A percentile compares a stretch with the other conserved stretches of the same genome.
These are phyloP conservation scores for Trypanosoma congolense DNA, from an alignment of 208 protist genomes.

Conservation along the genomic window DNA sequence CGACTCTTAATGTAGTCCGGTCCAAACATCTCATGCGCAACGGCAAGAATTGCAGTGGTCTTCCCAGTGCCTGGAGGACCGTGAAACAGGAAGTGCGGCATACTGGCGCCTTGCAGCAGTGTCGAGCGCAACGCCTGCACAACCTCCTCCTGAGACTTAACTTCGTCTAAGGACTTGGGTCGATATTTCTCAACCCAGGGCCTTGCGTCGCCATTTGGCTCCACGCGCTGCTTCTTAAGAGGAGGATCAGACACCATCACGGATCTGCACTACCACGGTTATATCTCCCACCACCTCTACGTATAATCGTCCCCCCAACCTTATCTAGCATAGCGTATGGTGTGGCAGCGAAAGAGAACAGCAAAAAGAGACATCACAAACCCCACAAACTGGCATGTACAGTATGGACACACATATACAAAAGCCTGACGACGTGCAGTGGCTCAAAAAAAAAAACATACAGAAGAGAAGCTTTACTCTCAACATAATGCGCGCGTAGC, in stretches of 20 bases:
- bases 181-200: constrained; percentile 94
- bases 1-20: constrained; percentile 81
- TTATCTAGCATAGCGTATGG: no score
- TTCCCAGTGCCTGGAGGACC: constrained; percentile 98
- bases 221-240: constrained; percentile 27
- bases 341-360: no score
- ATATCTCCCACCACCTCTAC: no score
- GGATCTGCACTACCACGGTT: no score
- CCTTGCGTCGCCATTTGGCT: constrained; percentile 18
- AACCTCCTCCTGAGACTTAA: constrained; percentile 96
- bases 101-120: constrained; percentile 76
- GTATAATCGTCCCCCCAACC: no score
- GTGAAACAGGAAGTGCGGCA: constrained; percentile 99
- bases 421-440: no score
- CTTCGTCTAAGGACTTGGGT: constrained; percentile 90
- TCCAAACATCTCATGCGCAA: constrained; percentile 97
- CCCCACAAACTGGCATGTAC: no score
- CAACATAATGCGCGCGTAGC: no score
- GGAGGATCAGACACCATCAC: constrained; percentile 22
- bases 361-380: no score
- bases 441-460: no score
- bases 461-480: no score
- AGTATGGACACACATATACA: no score
- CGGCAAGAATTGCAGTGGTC: constrained; percentile 98
- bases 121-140: constrained; percentile 89